A percentile compares a stretch with the other conserved stretches of the same genome.
These are phyloP conservation scores for Phytomonas sp. DNA, from an alignment of 208 protist species.

Conservation along the genomic window DNA sequence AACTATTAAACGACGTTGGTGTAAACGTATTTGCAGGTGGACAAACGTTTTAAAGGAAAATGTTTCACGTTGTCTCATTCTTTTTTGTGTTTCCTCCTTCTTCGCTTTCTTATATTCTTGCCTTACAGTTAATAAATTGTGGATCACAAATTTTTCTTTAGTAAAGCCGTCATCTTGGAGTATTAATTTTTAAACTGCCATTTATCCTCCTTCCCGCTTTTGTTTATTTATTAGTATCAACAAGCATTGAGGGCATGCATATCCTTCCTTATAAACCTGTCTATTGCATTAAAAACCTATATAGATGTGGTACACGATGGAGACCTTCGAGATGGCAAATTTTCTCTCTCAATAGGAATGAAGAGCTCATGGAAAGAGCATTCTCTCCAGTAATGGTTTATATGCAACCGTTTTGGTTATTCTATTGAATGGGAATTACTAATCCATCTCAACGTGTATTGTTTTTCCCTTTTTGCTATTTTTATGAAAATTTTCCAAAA, in stretches of 20 bases:
- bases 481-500: background rate
- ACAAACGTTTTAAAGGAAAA: background rate
- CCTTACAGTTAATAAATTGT: background rate
- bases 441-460: background rate
- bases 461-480: background rate
- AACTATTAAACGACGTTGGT: background rate
- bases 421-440: background rate
- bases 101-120: background rate
- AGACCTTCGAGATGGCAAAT: background rate
- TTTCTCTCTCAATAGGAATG: background rate
- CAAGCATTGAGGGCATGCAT: background rate
- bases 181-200: background rate
- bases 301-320: background rate
- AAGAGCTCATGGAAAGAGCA: background rate
- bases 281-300: background rate
- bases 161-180: background rate
- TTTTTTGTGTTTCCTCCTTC: background rate
- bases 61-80: background rate
- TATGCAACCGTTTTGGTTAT: background rate
- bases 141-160: background rate
- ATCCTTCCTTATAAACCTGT: conserved; percentile 1
- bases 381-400: background rate
- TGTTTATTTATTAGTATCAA: background rate
- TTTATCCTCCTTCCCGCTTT: background rate
- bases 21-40: background rate